Base-by-base conservation (phyloP, 2,329 filamentous ascomycete genomes). In the Emmonsiellopsis sp. region DNA sequence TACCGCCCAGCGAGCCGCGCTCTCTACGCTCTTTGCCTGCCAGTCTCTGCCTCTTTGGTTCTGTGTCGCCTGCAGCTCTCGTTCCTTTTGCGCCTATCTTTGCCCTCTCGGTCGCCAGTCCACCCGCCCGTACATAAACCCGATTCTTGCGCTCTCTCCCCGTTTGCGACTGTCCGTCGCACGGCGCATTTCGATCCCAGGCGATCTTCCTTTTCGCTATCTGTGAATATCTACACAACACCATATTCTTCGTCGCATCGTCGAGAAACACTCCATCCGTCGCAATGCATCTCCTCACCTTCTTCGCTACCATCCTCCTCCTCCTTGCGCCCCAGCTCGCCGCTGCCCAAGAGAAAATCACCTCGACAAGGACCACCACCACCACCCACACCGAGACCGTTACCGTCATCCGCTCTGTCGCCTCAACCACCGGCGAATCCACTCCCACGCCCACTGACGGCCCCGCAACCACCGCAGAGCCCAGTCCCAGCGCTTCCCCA, bases 381-480 rank as follows among this genome's bases (percentile, higher is more conserved):
- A 76, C 75, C 58, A 74, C 74, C 26, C 71, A 73, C 43, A 72
- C 78, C 15, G 70, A 73, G 10, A 63, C 66, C 51, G 66, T 66
- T 37, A 59, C 67, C 2, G 59, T 66, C 48, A 55, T 60, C 49
- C 58, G 54, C 37, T 55, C 55, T 20, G 52, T 57, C 55, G 53
- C 56, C 26, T 54, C 61, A 5, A 55, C 61, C 44, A 49, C 52
- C 30, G 44, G 55, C 38, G 55, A 54, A 35, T 52, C 56, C 30
- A 56, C 65, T 13, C 61, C 58, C 37, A 62, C 58, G 41, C 42
- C 20, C 26, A n/a, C 46, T 5, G 46, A 10, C 48, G 13, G n/a
- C 34, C 6, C 34, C n/a, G 13, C 55, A n/a, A 50, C 40, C 31
- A 46, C 51, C 8, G 13, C 50, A 26, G 49, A 43, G 9, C 46